Evolutionary conservation across 179 eudicot species (phyloP).

Genomic region (Beta corolliflora): DNA sequence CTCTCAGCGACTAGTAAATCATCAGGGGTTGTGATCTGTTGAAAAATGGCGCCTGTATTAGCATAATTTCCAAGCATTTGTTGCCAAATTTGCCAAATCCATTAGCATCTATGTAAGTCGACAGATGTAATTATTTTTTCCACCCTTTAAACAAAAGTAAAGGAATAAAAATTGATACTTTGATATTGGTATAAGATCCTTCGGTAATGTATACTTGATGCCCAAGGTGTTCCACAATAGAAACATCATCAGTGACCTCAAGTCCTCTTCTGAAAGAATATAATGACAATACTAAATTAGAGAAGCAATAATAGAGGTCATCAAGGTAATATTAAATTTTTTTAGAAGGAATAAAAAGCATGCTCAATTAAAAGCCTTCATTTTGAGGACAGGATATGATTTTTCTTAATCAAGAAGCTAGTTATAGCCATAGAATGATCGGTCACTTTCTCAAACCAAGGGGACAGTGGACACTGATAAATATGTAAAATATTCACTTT

Average conservation of each 20-base stretch:
- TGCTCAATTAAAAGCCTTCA: background rate
- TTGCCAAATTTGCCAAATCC: too few species aligned
- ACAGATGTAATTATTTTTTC: background rate
- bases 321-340: background rate
- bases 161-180: constrained; percentile 43
- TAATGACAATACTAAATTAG: background rate
- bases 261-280: constrained; percentile 61
- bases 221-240: constrained; percentile 91
- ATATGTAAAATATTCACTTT: too few species aligned
- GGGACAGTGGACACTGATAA: too few species aligned
- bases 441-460: background rate
- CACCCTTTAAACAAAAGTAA: background rate
- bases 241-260: constrained; percentile 95
- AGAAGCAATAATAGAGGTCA: background rate
- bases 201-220: constrained; percentile 89
- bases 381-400: background rate
- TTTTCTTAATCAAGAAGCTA: background rate
- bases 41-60: background rate
- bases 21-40: constrained; percentile 90
- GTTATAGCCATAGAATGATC: background rate
- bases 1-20: constrained; percentile 85
- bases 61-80: background rate
- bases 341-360: background rate
- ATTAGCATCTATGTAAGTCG: background rate
- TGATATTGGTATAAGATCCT: constrained; percentile 89